Conservation (phyloP, 2,329 filamentous ascomycete genomes). For the Aspergillus proliferans region DNA sequence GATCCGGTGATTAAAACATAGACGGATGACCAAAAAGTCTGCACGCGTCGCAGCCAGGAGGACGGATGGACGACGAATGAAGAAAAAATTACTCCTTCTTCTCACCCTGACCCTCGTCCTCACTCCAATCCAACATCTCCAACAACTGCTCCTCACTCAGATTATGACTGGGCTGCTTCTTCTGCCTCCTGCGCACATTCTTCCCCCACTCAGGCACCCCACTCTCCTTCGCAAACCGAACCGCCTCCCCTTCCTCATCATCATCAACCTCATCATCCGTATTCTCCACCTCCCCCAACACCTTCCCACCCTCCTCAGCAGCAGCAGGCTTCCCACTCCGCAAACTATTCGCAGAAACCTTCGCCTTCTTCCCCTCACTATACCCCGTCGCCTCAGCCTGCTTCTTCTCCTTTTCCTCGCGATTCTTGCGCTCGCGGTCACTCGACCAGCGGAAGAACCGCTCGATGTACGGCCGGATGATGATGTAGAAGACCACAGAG, state of each 20-base stretch:
- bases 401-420: slow-evolving; percentile 57
- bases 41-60: background rate
- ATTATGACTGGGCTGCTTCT: slow-evolving; percentile 60
- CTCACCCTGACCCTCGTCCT: slow-evolving; percentile 18
- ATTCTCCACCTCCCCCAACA: slow-evolving; percentile 30
- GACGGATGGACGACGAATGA: background rate
- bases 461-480: slow-evolving; percentile 68
- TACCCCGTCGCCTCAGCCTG: slow-evolving; percentile 25
- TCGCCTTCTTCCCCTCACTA: slow-evolving; percentile 35
- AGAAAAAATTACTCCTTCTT: slow-evolving; percentile 8
- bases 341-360: slow-evolving; percentile 60
- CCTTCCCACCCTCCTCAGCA: slow-evolving; percentile 49
- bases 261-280: slow-evolving; percentile 45
- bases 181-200: slow-evolving; percentile 63
- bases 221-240: slow-evolving; percentile 34
- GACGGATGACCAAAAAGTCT: too few relatives aligned
- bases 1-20: too few relatives aligned
- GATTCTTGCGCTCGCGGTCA: slow-evolving; percentile 25
- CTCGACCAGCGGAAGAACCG: slow-evolving; percentile 57
- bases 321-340: slow-evolving; percentile 46
- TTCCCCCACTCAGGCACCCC: slow-evolving; percentile 58
- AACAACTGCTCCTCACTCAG: slow-evolving; percentile 70
- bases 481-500: slow-evolving; percentile 65
- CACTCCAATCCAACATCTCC: slow-evolving; percentile 58
- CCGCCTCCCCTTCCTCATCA: slow-evolving; percentile 33